Percentiles rank a stretch among this genome's conserved stretches.
phyloP scores from a whole-genome alignment of 176 grass and related monocot genomes.

The bread wheat (Triticum aestivum) region DNA sequence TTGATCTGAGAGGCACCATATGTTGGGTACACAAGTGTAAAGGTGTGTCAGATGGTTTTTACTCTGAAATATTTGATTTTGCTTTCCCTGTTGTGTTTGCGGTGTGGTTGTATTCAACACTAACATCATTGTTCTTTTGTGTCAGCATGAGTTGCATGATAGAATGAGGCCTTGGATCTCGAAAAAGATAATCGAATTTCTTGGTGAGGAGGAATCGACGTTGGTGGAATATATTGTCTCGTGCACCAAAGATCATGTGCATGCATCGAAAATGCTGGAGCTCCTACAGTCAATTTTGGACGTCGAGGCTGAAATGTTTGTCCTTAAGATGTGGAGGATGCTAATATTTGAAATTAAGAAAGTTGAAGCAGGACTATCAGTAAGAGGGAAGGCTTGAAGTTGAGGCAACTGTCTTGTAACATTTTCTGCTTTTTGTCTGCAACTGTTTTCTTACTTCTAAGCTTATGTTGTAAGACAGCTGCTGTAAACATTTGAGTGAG shows the following conservation, averaged over 20 bases:
- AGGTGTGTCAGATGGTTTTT: neutral
- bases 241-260: slow-evolving; percentile 90
- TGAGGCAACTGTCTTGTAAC: slow-evolving; percentile 31
- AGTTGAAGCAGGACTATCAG: slow-evolving; percentile 74
- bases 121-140: slow-evolving; percentile 25
- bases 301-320: slow-evolving; percentile 98
- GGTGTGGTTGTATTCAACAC: neutral
- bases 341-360: slow-evolving; percentile 99
- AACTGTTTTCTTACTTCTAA: slow-evolving; percentile 30
- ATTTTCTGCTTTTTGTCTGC: slow-evolving; percentile 26
- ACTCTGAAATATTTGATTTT: slow-evolving; percentile 4
- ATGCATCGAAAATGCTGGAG: slow-evolving; percentile 88
- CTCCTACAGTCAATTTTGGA: slow-evolving; percentile 89
- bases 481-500: slow-evolving; percentile 17
- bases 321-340: slow-evolving; percentile 99
- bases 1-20: neutral
- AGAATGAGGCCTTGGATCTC: slow-evolving; percentile 99
- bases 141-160: slow-evolving; percentile 86
- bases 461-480: slow-evolving; percentile 23
- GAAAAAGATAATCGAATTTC: slow-evolving; percentile 96
- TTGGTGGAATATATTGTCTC: slow-evolving; percentile 97
- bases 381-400: slow-evolving; percentile 45
- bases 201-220: slow-evolving; percentile 96
- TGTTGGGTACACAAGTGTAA: neutral
- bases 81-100: neutral